These are phyloP conservation scores for Acephala macrosclerotiorum DNA, from an alignment of 2,329 filamentous ascomycete genomes.

Conservation along the genomic window DNA sequence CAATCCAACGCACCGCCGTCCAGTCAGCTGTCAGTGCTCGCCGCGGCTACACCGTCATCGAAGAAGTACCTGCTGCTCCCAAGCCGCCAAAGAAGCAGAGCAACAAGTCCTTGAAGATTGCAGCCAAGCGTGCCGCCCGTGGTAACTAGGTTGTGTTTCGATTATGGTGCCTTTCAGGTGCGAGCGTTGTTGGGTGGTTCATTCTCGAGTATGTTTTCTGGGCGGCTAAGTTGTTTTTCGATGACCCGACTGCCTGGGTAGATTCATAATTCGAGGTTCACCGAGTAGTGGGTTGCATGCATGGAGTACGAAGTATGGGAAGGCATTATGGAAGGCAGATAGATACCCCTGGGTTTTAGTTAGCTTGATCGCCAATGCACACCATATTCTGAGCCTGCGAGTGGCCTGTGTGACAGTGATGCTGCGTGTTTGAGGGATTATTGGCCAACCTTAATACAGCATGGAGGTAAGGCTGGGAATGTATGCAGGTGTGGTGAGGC, in stretches of 20 bases:
- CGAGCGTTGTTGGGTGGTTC: not conserved
- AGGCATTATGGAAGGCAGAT: constrained; percentile 1
- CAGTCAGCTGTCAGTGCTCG: not conserved
- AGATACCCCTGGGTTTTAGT: not conserved
- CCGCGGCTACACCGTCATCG: not conserved
- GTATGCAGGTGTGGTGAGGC: constrained; percentile 2
- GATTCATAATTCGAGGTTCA: too few relatives aligned
- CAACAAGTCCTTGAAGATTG: not conserved
- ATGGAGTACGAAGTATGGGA: not conserved
- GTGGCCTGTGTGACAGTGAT: not conserved
- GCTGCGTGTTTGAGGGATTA: not conserved
- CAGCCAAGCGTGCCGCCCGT: not conserved
- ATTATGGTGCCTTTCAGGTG: too few relatives aligned
- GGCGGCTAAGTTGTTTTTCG: too few relatives aligned
- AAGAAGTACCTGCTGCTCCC: not conserved
- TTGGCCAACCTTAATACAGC: not conserved
- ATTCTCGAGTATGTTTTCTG: too few relatives aligned
- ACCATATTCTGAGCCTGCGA: constrained; percentile 1
- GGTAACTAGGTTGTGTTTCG: not conserved
- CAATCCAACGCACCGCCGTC: not conserved
- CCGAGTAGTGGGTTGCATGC: not conserved
- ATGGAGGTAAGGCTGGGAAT: not conserved
- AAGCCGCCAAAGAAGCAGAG: not conserved
- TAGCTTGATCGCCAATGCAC: not conserved
- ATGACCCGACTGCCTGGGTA: too few relatives aligned